Evolutionary conservation across 2,329 filamentous ascomycete species (phyloP).

Genomic region (Ophiostoma sp.): DNA sequence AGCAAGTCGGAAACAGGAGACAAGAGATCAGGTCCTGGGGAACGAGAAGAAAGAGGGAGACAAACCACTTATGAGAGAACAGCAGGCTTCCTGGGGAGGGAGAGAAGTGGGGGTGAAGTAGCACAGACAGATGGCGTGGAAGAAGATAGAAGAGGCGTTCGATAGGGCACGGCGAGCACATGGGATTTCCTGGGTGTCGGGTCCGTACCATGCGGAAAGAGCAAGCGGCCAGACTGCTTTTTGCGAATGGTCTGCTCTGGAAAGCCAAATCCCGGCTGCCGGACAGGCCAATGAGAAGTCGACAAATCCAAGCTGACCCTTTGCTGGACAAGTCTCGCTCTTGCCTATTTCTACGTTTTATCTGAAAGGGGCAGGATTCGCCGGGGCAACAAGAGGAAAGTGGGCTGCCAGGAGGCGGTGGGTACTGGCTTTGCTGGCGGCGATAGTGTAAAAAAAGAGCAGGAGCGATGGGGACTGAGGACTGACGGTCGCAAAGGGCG

Average conservation of each 20-base stretch:
- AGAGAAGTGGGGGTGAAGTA: constrained; percentile 13
- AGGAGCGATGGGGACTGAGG: background rate
- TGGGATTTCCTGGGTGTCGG: background rate
- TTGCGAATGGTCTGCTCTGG: constrained; percentile 17
- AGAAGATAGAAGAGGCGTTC: constrained; percentile 8
- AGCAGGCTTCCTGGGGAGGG: constrained; percentile 1
- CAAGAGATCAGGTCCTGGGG: background rate
- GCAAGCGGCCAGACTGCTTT: constrained; percentile 7
- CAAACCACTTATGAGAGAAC: background rate
- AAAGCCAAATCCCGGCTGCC: constrained; percentile 21
- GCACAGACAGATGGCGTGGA: constrained; percentile 5
- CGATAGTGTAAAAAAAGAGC: constrained; percentile 18
- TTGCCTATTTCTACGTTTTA: constrained; percentile 15
- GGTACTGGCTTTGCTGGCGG: constrained; percentile 16
- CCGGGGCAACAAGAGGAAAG: constrained; percentile 19
- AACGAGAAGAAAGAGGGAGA: constrained; percentile 3
- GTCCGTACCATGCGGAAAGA: background rate
- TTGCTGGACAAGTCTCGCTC: constrained; percentile 4
- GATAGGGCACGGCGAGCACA: constrained; percentile 2
- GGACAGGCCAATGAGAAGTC: constrained; percentile 19
- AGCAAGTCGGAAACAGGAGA: background rate
- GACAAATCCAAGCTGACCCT: constrained; percentile 18
- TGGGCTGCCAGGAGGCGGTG: constrained; percentile 1
- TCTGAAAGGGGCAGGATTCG: constrained; percentile 20
- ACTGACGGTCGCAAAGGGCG: constrained; percentile 1